Conservation (phyloP, 2,329 filamentous ascomycete genomes). For the Cordyceps javanica region DNA sequence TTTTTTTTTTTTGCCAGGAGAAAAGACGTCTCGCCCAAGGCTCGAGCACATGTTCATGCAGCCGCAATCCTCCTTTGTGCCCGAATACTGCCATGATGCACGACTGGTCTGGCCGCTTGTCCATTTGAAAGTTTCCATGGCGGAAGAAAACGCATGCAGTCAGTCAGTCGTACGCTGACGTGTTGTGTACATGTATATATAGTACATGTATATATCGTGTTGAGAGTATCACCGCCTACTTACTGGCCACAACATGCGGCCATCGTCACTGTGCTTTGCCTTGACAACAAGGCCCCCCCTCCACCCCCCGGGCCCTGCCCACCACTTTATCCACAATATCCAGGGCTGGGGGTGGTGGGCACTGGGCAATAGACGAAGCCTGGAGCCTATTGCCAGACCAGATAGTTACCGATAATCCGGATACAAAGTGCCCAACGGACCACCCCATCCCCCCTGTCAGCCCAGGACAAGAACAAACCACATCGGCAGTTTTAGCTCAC, state of each 20-base stretch:
- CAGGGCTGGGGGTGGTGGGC: too few relatives aligned
- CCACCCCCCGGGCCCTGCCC: too few relatives aligned
- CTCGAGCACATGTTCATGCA: slow-evolving; percentile 4
- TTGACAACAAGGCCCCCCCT: background rate
- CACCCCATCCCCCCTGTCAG: background rate
- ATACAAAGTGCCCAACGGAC: background rate
- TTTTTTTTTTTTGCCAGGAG: background rate
- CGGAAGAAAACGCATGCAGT: background rate
- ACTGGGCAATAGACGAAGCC: too few relatives aligned
- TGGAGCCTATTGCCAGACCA: background rate
- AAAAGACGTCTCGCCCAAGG: background rate
- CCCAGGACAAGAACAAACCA: background rate
- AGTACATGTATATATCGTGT: too few relatives aligned
- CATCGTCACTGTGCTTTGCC: background rate
- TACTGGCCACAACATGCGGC: background rate
- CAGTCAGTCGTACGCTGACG: too few relatives aligned
- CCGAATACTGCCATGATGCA: background rate
- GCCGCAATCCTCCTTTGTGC: background rate
- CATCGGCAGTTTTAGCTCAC: background rate
- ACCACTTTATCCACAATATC: too few relatives aligned
- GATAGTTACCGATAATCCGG: background rate
- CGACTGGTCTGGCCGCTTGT: background rate
- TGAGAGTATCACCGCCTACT: background rate
- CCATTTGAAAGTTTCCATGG: background rate
- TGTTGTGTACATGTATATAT: too few relatives aligned